Evolutionary conservation across 2,329 filamentous ascomycete species (phyloP), one percentile per base, ranked within the genome.

Genomic region (Cercospora sp.): DNA sequence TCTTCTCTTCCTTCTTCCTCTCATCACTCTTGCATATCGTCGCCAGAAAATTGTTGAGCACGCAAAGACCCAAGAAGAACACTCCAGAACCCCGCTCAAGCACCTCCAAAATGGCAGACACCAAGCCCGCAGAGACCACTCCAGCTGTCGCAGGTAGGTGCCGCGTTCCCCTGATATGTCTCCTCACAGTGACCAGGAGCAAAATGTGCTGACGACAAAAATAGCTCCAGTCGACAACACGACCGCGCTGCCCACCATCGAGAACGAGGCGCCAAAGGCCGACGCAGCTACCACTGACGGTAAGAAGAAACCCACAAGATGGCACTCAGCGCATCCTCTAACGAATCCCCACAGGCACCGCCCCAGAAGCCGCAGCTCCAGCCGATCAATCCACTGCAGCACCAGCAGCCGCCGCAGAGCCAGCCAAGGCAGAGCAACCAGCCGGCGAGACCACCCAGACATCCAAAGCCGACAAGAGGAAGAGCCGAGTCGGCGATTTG

Each of bases 401-500:
- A 24, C 53, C 63, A 49, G 63, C 63, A 45, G 59, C 59, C 10
- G 40, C 61, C 21, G 26, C 49, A 57, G 63, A 61, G 59, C 28
- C 59, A 13, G 32, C 53, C 53, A 30, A 58, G 26, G 30, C 21
- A 16, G 58, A 66, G 18, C 55, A 61, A 18, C 40, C 63, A 34
- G 63, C 55, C 18, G 55, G 37, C 37, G 58, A 66, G 55, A 59
- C 55, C 55, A 40, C 59, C 5, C 18, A 61, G 18, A 61, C 57
- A 12, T 60, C 63, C 24, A 66, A 59, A 26, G 55, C 63, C 55
- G 63, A 60, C 16, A 66, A 66, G 63, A 60, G 58, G 40, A 66
- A 61, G 63, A 61, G 63, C 40, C 24, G 55, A 34, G 40, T 55
- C n/a, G 55, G 55, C 18, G 63, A 60, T 66, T 40, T 66, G n/a